Evolutionary conservation across 352 stramenopile genomes (phyloP), one percentile per base, ranked within the genome.

Genomic region (Phytopythium sindhum): DNA sequence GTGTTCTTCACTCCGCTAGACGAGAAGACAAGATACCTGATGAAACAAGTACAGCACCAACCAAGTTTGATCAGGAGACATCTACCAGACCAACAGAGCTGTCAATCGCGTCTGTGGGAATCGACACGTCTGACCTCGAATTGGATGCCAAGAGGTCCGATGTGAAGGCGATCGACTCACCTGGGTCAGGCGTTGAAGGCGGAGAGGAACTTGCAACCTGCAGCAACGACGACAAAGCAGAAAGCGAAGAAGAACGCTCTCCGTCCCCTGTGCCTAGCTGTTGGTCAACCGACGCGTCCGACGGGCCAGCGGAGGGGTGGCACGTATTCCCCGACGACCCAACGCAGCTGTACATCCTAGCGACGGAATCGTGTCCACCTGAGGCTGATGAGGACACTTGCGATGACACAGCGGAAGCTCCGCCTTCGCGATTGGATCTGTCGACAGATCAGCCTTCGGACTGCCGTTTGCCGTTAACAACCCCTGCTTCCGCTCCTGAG

Each of bases 341-440:
- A 8, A 61, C 5, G 6, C 37, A 61, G 9, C 28, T 61, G 15
- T 61, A 61, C 21, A 61, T 61, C 39, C 8, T 39, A 9, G 41
- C 26, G 15, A 61, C 56, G 2, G 56, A 61, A 19, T 50, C 56
- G n/a, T 61, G 39, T 26, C 56, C 56, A 10, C 56, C 56, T 21
- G 39, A 14, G 24, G 39, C 2, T 23, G 24, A 17, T 31, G 42
- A 53, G 2, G 56, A 50, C 7, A 10, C 26, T 8, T 2, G 24
- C 41, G 19, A n/a, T 0, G 19, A 37, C 1, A 17, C 26, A 31
- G 26, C 4, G 48, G 48, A 26, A 39, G 15, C 26, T 19, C 19
- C 48, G 48, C 7, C 24, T 24, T 31, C 45, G 45, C 9, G 8
- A 12, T 0, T 39, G 15, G 15, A 45, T 6, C 9, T 14, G 14